Conservation (phyloP, 1,139 yeast genomes). For the Hyphopichia burtonii region DNA sequence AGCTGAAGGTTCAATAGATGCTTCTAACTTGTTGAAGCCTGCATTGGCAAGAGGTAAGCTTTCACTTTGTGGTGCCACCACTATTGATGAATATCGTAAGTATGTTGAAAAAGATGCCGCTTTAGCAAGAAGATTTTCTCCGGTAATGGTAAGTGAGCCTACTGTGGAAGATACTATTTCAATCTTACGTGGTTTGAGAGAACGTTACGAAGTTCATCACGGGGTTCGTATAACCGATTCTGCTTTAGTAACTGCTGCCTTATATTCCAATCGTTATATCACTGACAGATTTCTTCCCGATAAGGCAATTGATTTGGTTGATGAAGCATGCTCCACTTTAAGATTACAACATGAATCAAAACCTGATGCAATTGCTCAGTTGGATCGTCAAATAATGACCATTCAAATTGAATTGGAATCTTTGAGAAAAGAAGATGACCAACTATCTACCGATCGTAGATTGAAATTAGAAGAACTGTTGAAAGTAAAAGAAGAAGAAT, state of each 20-base stretch:
- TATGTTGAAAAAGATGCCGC: conserved; percentile 93
- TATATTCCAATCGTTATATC: conserved; percentile 84
- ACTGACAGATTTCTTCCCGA: conserved; percentile 92
- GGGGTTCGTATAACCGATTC: conserved; percentile 96
- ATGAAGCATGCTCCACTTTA: conserved; percentile 94
- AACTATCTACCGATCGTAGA: conserved; percentile 74
- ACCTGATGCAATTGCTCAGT: conserved; percentile 88
- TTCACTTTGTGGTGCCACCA: conserved; percentile 96
- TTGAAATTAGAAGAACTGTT: conserved; percentile 64
- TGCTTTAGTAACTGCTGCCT: conserved; percentile 92
- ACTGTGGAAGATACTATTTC: conserved; percentile 88
- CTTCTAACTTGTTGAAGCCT: conserved; percentile 89
- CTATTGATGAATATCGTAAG: conserved; percentile 81
- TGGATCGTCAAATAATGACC: conserved; percentile 90
- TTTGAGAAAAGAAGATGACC: conserved; percentile 87
- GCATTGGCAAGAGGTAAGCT: conserved; percentile 90
- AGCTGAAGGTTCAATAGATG: conserved; percentile 95
- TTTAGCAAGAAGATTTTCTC: conserved; percentile 86
- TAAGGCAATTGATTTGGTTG: conserved; percentile 93
- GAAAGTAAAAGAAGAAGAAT: conserved; percentile 59
- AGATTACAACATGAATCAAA: conserved; percentile 94
- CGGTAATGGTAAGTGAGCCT: conserved; percentile 88
- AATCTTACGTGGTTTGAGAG: conserved; percentile 89
- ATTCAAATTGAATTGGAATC: conserved; percentile 94
- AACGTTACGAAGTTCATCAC: conserved; percentile 93